These are phyloP conservation scores for Wickerhamia fluorescens DNA, from an alignment of 805 yeast species.

Conservation along the genomic window DNA sequence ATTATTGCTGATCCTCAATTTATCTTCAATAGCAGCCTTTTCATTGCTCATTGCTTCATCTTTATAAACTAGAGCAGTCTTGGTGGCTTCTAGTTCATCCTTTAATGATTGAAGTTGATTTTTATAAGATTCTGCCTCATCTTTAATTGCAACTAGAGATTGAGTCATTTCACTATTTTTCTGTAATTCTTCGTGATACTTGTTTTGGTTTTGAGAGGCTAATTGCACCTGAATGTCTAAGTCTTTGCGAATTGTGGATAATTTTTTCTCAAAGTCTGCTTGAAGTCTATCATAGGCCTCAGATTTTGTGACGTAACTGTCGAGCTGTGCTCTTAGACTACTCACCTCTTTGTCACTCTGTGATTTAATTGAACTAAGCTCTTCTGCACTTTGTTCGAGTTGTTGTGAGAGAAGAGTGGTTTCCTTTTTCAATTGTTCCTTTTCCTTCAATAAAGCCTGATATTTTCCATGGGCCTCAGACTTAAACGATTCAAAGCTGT, in stretches of 20 bases:
- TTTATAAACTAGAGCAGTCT: slow-evolving; percentile 2
- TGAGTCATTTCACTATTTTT: slow-evolving; percentile 47
- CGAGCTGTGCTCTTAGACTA: slow-evolving; percentile 17
- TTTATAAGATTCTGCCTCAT: slow-evolving; percentile 4
- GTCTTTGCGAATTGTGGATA: slow-evolving; percentile 22
- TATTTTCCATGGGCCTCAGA: slow-evolving; percentile 16
- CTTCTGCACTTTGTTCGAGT: slow-evolving; percentile 8
- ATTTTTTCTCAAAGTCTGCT: slow-evolving; percentile 23
- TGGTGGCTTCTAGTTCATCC: neutral
- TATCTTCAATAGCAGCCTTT: slow-evolving; percentile 17
- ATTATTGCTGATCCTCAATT: slow-evolving; percentile 34
- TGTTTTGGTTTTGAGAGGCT: slow-evolving; percentile 43
- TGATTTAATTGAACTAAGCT: slow-evolving; percentile 13
- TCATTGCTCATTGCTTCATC: slow-evolving; percentile 16
- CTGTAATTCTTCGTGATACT: slow-evolving; percentile 49
- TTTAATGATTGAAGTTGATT: slow-evolving; percentile 4
- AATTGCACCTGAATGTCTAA: slow-evolving; percentile 37
- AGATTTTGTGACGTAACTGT: slow-evolving; percentile 21
- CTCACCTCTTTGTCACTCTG: slow-evolving; percentile 18
- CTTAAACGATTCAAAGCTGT: slow-evolving; percentile 41
- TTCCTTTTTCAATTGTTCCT: slow-evolving; percentile 13
- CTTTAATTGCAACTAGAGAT: slow-evolving; percentile 15
- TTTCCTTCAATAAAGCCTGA: slow-evolving; percentile 17
- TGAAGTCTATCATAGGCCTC: slow-evolving; percentile 27
- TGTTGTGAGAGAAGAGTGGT: slow-evolving; percentile 2